Base-by-base conservation (phyloP, 345 rosid genomes). In the Heritiera fomes region DNA sequence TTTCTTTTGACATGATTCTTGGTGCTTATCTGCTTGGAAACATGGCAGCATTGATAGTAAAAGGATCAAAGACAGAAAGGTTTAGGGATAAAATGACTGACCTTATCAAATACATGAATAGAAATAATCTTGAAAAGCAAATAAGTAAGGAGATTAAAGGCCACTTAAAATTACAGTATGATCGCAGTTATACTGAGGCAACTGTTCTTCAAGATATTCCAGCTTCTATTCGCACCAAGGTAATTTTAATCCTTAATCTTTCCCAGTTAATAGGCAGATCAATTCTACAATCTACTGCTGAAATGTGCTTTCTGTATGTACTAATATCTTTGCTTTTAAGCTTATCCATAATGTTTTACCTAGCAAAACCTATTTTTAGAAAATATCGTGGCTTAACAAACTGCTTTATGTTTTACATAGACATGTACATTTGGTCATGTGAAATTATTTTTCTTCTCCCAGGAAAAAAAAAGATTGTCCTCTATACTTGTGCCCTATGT, bases 21-120 rank as follows among this genome's bases (percentile, higher is more conserved):
- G 93, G 97, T 8, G 97, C 97, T 58, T 94, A 94, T 87, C 79
- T 94, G 79, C 88, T 93, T 8, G 98, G 98, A 80, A 94, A 94
- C 86, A 93, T 94, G 94, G 87, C 97, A 15, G 98, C 98, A 47
- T 81, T 94, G 85, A 91, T 93, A 23, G 98, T 93, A 9, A 93
- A 90, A 86, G 98, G 98, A 73, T 95, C 98, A 7, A 95, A 84
- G 85, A 91, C 98, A 40, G 98, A 91, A 83, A 86, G 83, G 75
- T 90, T 90, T 62, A 73, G 97, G 75, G 98, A 95, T 77, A 93
- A 86, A 76, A 87, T 93, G 98, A 63, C 93, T 4, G 95, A 90
- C 46, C 82, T 95, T 28, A 89, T 88, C 83, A 79, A 87, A 77
- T 95, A 90, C 75, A 89, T 91, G 88, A 90, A 88, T 20, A 86